Percentiles rank a stretch among this genome's conserved stretches.
Conservation (phyloP, 306 rosid genomes). For the Cucurbita pepo region DNA sequence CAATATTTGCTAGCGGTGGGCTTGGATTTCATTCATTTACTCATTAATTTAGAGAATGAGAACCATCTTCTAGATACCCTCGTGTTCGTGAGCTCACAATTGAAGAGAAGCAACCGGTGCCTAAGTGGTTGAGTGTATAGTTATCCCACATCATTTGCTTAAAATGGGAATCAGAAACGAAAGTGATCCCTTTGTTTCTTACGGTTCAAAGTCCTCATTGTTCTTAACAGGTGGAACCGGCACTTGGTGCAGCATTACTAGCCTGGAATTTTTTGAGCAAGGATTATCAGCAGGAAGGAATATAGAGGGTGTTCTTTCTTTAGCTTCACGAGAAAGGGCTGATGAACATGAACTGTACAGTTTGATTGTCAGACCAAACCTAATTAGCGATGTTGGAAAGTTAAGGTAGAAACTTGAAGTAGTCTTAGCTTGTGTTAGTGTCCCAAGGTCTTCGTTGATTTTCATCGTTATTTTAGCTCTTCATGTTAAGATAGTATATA, state of each 20-base stretch:
- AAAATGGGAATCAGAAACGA: not conserved
- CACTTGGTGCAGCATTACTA: constrained; percentile 83
- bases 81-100: not conserved
- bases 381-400: not conserved
- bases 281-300: constrained; percentile 28
- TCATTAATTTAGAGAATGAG: not conserved
- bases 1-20: too few species aligned
- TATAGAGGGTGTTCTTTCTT: constrained; percentile 15
- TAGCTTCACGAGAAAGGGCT: not conserved
- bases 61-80: not conserved
- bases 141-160: not conserved
- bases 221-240: constrained; percentile 67
- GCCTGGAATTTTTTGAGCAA: constrained; percentile 74
- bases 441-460: not conserved
- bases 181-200: not conserved
- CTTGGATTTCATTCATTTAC: not conserved
- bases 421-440: not conserved
- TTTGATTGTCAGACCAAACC: not conserved
- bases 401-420: not conserved
- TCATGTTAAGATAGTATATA: not conserved
- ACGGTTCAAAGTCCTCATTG: not conserved
- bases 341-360: constrained; percentile 18
- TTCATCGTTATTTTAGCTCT: not conserved
- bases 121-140: not conserved
- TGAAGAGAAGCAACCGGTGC: not conserved